Conservation (phyloP, 345 rosid genomes). For the Arabidopsis arenosa region DNA sequence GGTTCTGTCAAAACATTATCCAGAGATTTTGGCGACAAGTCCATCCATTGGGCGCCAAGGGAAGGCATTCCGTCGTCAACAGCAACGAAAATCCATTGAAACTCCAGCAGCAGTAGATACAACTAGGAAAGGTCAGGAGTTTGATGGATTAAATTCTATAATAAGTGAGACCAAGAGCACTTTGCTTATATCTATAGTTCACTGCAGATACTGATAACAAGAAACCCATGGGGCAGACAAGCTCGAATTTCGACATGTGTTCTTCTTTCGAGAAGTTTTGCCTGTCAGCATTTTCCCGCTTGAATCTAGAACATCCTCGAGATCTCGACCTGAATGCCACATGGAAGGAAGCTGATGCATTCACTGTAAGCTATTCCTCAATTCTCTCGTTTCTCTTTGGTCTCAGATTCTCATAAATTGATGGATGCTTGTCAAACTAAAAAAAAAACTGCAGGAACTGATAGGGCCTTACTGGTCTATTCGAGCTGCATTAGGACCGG, state of each 20-base stretch:
- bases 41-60: constrained; percentile 97
- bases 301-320: constrained; percentile 59
- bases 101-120: constrained; percentile 17
- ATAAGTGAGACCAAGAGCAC: constrained; percentile 9
- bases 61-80: constrained; percentile 81
- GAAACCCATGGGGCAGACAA: constrained; percentile 31
- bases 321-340: constrained; percentile 55
- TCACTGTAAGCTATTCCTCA: constrained; percentile 56
- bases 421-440: constrained; percentile 23
- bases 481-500: constrained; percentile 87
- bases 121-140: constrained; percentile 32
- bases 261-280: constrained; percentile 65
- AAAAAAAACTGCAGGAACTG: constrained; percentile 57
- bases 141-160: constrained; percentile 13
- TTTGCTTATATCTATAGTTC: constrained; percentile 28
- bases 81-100: constrained; percentile 59
- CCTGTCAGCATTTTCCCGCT: constrained; percentile 71
- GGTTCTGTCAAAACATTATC: constrained; percentile 81
- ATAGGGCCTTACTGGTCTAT: constrained; percentile 93
- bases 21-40: constrained; percentile 59
- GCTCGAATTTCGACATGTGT: constrained; percentile 49
- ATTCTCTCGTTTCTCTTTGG: constrained; percentile 4
- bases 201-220: constrained; percentile 38
- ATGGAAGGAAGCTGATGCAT: constrained; percentile 72
- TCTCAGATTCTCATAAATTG: constrained; percentile 3